Percentiles rank a stretch among this genome's conserved stretches.
These are phyloP conservation scores for Talaromyces sp. DNA, from an alignment of 2,329 filamentous ascomycete genomes.

Conservation along the genomic window DNA sequence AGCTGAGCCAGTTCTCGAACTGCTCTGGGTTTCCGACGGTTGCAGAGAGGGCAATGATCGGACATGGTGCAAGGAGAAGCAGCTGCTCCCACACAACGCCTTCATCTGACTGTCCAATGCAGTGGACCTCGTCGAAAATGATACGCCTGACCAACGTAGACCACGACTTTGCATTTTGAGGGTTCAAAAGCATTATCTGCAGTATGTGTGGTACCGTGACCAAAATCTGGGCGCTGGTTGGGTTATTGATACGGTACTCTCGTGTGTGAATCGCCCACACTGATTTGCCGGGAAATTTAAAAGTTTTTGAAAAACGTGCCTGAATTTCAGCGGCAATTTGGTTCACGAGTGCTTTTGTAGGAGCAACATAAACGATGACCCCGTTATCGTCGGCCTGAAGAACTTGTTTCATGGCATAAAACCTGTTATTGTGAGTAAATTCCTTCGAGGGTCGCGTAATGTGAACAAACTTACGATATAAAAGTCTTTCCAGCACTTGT, in stretches of 20 bases:
- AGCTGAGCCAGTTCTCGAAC: conserved; percentile 64
- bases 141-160: conserved; percentile 64
- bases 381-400: conserved; percentile 63
- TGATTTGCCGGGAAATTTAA: conserved; percentile 49
- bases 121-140: conserved; percentile 80
- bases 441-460: neutral
- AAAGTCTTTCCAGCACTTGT: conserved; percentile 80
- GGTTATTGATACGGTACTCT: conserved; percentile 70
- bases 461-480: conserved; percentile 47
- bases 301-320: conserved; percentile 63
- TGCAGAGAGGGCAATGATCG: conserved; percentile 72
- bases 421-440: conserved; percentile 31
- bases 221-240: conserved; percentile 66
- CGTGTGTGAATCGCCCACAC: conserved; percentile 76
- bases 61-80: conserved; percentile 66
- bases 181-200: conserved; percentile 69
- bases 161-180: conserved; percentile 63
- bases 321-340: conserved; percentile 77
- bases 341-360: conserved; percentile 77
- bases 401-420: conserved; percentile 77
- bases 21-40: conserved; percentile 71
- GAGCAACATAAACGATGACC: conserved; percentile 72
- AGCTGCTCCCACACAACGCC: conserved; percentile 76
- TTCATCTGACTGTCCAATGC: conserved; percentile 70
- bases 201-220: conserved; percentile 75